phyloP scores from a whole-genome alignment of 139 green algal genomes.

The Chara braunii region DNA sequence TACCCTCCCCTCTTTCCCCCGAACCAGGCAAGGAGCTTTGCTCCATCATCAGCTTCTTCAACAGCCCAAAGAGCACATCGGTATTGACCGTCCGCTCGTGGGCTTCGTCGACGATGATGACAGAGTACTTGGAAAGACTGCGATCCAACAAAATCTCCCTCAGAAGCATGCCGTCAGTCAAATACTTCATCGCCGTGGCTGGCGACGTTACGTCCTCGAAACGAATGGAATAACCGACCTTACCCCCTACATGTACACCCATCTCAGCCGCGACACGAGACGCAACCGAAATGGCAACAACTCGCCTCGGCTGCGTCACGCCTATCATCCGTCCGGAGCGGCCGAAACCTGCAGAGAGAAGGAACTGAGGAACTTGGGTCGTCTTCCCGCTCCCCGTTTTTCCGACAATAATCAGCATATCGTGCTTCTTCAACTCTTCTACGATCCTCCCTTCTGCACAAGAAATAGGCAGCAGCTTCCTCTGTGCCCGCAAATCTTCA shows the following conservation, averaged over 20 bases:
- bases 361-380: slow-evolving; percentile 49
- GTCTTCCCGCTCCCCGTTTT: slow-evolving; percentile 85
- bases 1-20: neutral
- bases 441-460: slow-evolving; percentile 24
- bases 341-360: slow-evolving; percentile 24
- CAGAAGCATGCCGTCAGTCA: slow-evolving; percentile 96
- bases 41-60: slow-evolving; percentile 56
- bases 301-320: slow-evolving; percentile 83
- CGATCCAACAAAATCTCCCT: slow-evolving; percentile 78
- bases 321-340: slow-evolving; percentile 64
- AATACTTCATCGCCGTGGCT: slow-evolving; percentile 92
- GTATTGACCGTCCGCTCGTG: slow-evolving; percentile 88
- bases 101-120: slow-evolving; percentile 90
- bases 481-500: neutral
- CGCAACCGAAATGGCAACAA: slow-evolving; percentile 68
- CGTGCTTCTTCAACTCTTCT: slow-evolving; percentile 8
- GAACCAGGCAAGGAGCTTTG: neutral
- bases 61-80: slow-evolving; percentile 84
- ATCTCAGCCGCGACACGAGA: slow-evolving; percentile 85
- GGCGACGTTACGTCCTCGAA: slow-evolving; percentile 95
- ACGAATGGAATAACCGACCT: slow-evolving; percentile 95
- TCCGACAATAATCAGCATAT: slow-evolving; percentile 50
- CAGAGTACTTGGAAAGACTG: slow-evolving; percentile 60
- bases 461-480: neutral
- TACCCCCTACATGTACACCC: slow-evolving; percentile 73